Base-by-base conservation (phyloP, 2,329 filamentous ascomycete genomes). In the Colletotrichum sp. region DNA sequence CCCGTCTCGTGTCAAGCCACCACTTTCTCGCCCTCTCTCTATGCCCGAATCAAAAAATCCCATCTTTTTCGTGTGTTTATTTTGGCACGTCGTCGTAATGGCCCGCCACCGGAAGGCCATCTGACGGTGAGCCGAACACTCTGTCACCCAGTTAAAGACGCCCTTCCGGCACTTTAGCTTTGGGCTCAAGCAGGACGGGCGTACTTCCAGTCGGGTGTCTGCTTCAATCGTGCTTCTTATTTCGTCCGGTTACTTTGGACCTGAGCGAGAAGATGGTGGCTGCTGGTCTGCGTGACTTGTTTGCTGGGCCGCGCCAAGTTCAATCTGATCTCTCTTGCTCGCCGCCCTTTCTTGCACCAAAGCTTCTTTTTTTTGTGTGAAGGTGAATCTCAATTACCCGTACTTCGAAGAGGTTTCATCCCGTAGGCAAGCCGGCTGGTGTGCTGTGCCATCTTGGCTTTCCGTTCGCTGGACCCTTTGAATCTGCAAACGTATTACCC, bases 51-150 rank as follows among this genome's bases (percentile, higher is more conserved):
- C 18, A 21, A 30, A 61, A 66, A 65, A 73, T 73, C 70, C 70
- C 70, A 73, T 65, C 32, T 73, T 66, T 66, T 62, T 21, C 43
- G 43, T 52, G n/a, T 52, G 48, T 60, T 43, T 38, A 62, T 66
- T 68, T 61, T 68, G 64, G 73, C 66, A 64, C 69, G 73, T 75
- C 73, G 73, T 75, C 73, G 73, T 75, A 75, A 75, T 75, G 60
- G 56, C 38, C 67, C 73, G 73, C 73, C 73, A 75, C 73, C 73
- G 73, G 73, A 75, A 73, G 52, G 70, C 64, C 70, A 75, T 75
- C 70, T 75, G 73, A 75, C 73, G 70, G 70, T 72, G 70, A 75
- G 70, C 73, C 73, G 73, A 75, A 75, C 64, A 66, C 67, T 32
- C 43, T 73, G 34, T 48, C 73, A 30, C 34, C 64, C 73, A 69